Evolutionary conservation across 768 basidiomycete genomes (phyloP), one percentile per base, ranked within the genome.

Genomic region (Boletus tylopilopsis): DNA sequence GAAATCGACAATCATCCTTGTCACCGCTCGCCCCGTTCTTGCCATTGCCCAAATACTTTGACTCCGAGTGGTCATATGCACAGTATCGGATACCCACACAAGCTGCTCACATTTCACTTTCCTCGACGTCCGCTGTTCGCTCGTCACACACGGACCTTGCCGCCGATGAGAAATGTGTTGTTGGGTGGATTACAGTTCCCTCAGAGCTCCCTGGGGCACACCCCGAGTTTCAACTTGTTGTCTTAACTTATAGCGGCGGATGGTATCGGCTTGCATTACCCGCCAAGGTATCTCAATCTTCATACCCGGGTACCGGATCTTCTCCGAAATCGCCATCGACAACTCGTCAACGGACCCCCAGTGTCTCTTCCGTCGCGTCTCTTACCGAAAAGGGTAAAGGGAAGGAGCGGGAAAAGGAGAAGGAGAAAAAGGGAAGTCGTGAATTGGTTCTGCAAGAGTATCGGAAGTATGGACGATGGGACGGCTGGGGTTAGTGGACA

Each of bases 61-160:
- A 85, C 61, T 94, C 91, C n/a, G 87, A 94, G 66, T 95, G 93
- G 94, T 94, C 93, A 0, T 94, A 95, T 62, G 90, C 93, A 13
- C 87, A 90, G 57, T 96, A 90, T 65, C 81, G 90, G 36, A 88
- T 96, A 62, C 93, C 93, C 3, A 73, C 86, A 3, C 89, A 91
- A 57, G 85, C 86, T 2, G 75, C 91, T 8, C 90, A 94, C 55
- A 85, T 92, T 40, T 85, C 88, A 11, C 69, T 93, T 29, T 82
- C 85, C 12, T 79, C 87, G 3, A 77, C 82, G n/a, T 76, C 82
- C 2, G 64, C 78, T 11, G 68, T 72, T 42, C 77, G 77, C 51
- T 74, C 84, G 3, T 73, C 82, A 6, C 72, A 77, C 13, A 73
- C 74, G 3, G 86, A 85, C 57, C 72, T 82, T 25, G 78, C 77